Evolutionary conservation across 2,329 filamentous ascomycete species (phyloP).

Genomic region (Leptographium lundbergii): DNA sequence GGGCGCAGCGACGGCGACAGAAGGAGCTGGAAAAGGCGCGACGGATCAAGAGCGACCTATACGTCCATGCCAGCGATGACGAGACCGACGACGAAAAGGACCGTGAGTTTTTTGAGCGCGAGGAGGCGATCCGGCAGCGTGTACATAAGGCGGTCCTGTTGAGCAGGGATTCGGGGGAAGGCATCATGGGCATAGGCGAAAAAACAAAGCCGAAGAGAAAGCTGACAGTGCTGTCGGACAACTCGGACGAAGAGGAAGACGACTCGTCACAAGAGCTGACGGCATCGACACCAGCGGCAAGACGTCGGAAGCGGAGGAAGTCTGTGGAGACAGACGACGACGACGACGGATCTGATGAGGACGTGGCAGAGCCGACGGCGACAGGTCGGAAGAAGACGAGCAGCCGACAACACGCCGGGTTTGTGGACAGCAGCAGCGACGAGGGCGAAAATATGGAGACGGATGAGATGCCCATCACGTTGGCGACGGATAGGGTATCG

Average conservation of each 20-base stretch:
- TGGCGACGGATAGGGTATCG: too few relatives aligned
- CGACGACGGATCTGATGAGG: not conserved
- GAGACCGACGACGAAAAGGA: slow-evolving; percentile 69
- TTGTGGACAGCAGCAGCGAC: not conserved
- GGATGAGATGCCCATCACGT: not conserved
- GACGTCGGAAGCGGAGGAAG: slow-evolving; percentile 6
- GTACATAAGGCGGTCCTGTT: slow-evolving; percentile 24
- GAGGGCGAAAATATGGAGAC: not conserved
- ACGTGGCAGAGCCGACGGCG: not conserved
- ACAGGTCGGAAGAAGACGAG: not conserved
- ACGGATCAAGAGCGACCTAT: slow-evolving; percentile 75
- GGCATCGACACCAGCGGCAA: too few relatives aligned
- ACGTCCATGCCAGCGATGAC: slow-evolving; percentile 75
- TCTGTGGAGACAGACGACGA: not conserved
- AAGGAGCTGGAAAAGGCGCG: slow-evolving; percentile 64
- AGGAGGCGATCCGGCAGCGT: slow-evolving; percentile 51
- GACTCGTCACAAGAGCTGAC: not conserved
- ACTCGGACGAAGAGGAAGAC: slow-evolving; percentile 4
- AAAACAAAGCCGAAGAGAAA: slow-evolving; percentile 14
- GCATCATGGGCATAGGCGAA: slow-evolving; percentile 10
- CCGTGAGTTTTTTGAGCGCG: slow-evolving; percentile 62
- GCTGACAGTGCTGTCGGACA: slow-evolving; percentile 7
- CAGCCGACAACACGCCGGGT: not conserved
- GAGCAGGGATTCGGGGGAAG: slow-evolving; percentile 1
- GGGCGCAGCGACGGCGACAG: slow-evolving; percentile 46